A percentile compares a stretch with the other conserved stretches of the same genome.
phyloP scores from a whole-genome alignment of 2,329 filamentous ascomycete genomes.

The Dothidotthia symphoricarpi region DNA sequence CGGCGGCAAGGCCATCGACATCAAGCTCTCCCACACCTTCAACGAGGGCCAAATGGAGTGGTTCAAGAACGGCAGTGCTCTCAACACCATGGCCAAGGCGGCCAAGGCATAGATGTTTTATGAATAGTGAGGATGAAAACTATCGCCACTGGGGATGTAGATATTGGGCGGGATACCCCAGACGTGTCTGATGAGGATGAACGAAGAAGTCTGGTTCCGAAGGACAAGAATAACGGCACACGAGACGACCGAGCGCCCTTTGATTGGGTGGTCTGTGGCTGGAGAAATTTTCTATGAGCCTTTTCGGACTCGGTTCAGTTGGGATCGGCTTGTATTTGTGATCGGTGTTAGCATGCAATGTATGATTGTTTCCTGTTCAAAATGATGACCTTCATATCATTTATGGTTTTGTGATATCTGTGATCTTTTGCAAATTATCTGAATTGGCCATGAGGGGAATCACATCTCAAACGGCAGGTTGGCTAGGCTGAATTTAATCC shows the following conservation, averaged over 20 bases:
- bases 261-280: conserved; percentile 11
- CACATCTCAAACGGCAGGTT: no score
- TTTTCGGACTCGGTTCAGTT: conserved; percentile 28
- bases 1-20: conserved; percentile 69
- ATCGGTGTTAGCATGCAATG: conserved; percentile 41
- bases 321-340: conserved; percentile 40
- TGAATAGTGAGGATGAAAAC: conserved; percentile 6
- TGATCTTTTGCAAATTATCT: no score
- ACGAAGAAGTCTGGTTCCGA: conserved; percentile 11
- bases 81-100: conserved; percentile 96
- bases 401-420: no score
- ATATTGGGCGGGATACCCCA: conserved; percentile 30
- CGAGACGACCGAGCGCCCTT: conserved; percentile 15
- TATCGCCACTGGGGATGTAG: conserved; percentile 35
- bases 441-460: no score
- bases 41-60: conserved; percentile 97
- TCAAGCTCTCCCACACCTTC: conserved; percentile 91
- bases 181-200: conserved; percentile 17
- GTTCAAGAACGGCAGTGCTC: conserved; percentile 96
- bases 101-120: conserved; percentile 25
- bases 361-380: conserved; percentile 29
- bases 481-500: no score
- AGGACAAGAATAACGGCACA: conserved; percentile 22
- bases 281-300: conserved; percentile 28
- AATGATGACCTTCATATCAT: no score